A percentile compares a stretch with the other conserved stretches of the same genome.
These are phyloP conservation scores for Singerocomus rubriflavus DNA, from an alignment of 1,284 basidiomycete genomes.

Conservation along the genomic window DNA sequence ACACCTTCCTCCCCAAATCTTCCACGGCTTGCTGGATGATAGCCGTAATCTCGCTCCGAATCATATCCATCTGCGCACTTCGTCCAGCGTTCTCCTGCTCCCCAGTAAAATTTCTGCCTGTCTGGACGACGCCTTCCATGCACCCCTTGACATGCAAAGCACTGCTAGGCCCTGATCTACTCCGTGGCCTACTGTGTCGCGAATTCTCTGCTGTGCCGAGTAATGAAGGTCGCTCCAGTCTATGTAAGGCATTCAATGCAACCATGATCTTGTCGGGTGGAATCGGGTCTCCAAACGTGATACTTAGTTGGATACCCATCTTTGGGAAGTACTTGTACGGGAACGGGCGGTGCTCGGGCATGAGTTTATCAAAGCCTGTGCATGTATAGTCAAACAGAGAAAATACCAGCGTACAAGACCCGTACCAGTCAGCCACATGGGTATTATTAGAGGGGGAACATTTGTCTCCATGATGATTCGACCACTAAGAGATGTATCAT, in stretches of 20 bases:
- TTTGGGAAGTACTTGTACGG: constrained; percentile 73
- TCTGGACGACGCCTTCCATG: constrained; percentile 8
- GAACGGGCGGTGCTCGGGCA: constrained; percentile 78
- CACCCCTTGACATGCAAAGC: constrained; percentile 6
- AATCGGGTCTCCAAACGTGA: constrained; percentile 72
- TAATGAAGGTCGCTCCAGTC: neutral
- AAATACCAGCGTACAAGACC: neutral
- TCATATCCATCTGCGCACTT: constrained; percentile 30
- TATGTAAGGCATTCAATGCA: constrained; percentile 21
- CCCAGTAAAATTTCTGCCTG: neutral
- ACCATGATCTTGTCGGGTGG: constrained; percentile 40
- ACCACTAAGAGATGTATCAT: constrained; percentile 47
- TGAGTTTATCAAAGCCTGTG: constrained; percentile 81
- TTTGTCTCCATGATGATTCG: constrained; percentile 81
- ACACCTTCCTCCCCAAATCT: constrained; percentile 51
- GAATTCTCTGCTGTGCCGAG: neutral
- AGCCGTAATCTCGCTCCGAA: constrained; percentile 55
- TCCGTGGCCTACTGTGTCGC: neutral
- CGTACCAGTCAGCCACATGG: constrained; percentile 88
- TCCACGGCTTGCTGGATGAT: constrained; percentile 60
- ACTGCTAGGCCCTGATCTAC: neutral
- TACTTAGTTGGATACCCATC: constrained; percentile 55
- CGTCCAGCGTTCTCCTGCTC: neutral
- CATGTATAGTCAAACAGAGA: neutral
- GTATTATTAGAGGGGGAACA: constrained; percentile 78